A percentile compares a stretch with the other conserved stretches of the same genome.
Conservation (phyloP, 345 rosid genomes). For the Populus pruinosa region DNA sequence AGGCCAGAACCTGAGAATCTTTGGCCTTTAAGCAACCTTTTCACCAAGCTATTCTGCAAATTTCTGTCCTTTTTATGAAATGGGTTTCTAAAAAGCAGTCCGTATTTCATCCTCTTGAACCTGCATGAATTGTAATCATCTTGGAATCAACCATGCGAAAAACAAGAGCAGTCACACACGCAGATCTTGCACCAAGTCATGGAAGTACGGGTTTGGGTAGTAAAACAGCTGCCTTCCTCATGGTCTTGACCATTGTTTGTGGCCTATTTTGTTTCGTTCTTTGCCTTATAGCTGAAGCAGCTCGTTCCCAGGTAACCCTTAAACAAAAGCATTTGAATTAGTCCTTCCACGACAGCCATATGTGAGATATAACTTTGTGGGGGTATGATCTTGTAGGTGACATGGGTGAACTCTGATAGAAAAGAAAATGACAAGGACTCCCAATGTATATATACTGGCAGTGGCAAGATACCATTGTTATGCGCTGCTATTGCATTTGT, state of each 20-base stretch:
- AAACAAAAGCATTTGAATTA: not conserved
- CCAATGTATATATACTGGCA: constrained; percentile 65
- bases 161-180: constrained; percentile 68
- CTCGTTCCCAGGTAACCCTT: constrained; percentile 65
- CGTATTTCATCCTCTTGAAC: not conserved
- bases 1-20: constrained; percentile 55
- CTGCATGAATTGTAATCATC: constrained; percentile 18
- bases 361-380: not conserved
- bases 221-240: constrained; percentile 51
- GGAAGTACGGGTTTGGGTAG: constrained; percentile 58
- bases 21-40: constrained; percentile 88
- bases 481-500: constrained; percentile 58
- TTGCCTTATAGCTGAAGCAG: constrained; percentile 84
- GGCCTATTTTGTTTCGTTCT: constrained; percentile 78
- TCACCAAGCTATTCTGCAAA: constrained; percentile 68
- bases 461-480: constrained; percentile 67
- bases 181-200: constrained; percentile 66
- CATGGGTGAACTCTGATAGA: constrained; percentile 32
- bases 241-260: constrained; percentile 53
- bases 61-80: constrained; percentile 12
- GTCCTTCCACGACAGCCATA: not conserved
- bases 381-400: constrained; percentile 39
- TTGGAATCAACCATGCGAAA: constrained; percentile 32
- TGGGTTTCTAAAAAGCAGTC: not conserved
- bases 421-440: constrained; percentile 19